Evolutionary conservation across 345 rosid species (phyloP), one percentile per base, ranked within the genome.

Genomic region (Rhodamnia argentea): DNA sequence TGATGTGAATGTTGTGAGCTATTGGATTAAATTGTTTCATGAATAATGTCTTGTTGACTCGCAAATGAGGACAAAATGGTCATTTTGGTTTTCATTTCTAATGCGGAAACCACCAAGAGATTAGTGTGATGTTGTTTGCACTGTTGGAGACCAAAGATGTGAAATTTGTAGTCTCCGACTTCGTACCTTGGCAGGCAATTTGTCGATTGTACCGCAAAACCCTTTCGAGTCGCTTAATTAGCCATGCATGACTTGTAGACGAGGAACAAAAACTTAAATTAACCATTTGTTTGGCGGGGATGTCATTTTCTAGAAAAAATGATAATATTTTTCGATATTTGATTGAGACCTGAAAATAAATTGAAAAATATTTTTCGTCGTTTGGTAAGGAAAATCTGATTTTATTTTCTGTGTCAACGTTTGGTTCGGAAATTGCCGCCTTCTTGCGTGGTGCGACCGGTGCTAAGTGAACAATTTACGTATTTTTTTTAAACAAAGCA

Each of bases 201-300:
- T 2, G 13, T 58, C 29, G 16, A 11, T 12, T 12, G 8, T 24
- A 3, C 0, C 1, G 1, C 3, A 1, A 13, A 26, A 29, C 32
- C 16, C 14, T n/a, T n/a, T n/a, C 8, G 64, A 59, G n/a, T 59
- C 16, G n/a, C 70, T 59, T 59, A 5, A n/a, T n/a, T n/a, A 59
- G 70, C 70, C 37, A 59, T 59, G 70, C 37, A 12, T n/a, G 32
- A 59, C 16, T n/a, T 2, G 70, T 60, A 60, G 37, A 60, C 13
- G 70, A n/a, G 70, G 27, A 59, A n/a, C 4, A 59, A 59, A 11
- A 58, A 26, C 11, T 5, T n/a, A 57, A 44, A 44, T 44, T 44
- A 44, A 44, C 47, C 9, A 7, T 44, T 44, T 44, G 47, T 44
- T 44, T 6, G 47, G 7, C 9, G 47, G 9, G 6, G 47, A 44